These are phyloP conservation scores for Marchantia polymorpha DNA, from an alignment of 225 moss, liverwort and hornwort species.

Conservation along the genomic window DNA sequence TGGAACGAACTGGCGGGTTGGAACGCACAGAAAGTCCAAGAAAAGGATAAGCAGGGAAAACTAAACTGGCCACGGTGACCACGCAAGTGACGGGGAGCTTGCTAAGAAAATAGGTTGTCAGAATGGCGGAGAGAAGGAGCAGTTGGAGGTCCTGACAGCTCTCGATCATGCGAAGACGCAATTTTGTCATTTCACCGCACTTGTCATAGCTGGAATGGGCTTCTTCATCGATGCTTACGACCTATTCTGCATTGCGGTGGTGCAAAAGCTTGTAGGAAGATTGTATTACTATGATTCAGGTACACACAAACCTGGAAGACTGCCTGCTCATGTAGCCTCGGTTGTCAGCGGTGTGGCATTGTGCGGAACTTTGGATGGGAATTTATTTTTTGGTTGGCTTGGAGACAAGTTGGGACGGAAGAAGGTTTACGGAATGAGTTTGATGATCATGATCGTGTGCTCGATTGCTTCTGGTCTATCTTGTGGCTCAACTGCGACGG, in stretches of 20 bases:
- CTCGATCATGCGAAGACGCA: slow-evolving; percentile 23
- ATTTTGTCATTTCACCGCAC: not conserved
- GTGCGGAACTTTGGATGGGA: not conserved
- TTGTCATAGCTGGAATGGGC: slow-evolving; percentile 16
- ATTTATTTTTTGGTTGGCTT: slow-evolving; percentile 14
- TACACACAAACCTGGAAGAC: not conserved
- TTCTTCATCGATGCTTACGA: slow-evolving; percentile 23
- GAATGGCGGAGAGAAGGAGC: not conserved
- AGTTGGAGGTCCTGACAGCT: slow-evolving; percentile 12
- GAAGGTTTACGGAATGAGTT: not conserved
- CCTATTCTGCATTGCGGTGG: slow-evolving; percentile 14
- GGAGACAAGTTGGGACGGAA: slow-evolving; percentile 22
- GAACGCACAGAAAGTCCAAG: too few species aligned
- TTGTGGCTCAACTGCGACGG: not conserved
- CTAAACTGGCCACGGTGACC: too few species aligned
- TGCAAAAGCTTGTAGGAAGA: slow-evolving; percentile 11
- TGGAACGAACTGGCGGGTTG: too few species aligned
- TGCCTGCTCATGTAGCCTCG: not conserved
- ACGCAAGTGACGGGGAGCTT: too few species aligned
- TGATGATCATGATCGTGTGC: slow-evolving; percentile 2
- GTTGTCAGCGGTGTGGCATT: slow-evolving; percentile 1
- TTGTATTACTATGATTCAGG: slow-evolving; percentile 2
- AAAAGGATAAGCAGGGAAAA: too few species aligned
- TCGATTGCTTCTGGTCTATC: slow-evolving; percentile 7
- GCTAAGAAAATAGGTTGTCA: too few species aligned